Evolutionary conservation across 805 yeast species (phyloP).

Genomic region (Zygosaccharomyces siamensis): DNA sequence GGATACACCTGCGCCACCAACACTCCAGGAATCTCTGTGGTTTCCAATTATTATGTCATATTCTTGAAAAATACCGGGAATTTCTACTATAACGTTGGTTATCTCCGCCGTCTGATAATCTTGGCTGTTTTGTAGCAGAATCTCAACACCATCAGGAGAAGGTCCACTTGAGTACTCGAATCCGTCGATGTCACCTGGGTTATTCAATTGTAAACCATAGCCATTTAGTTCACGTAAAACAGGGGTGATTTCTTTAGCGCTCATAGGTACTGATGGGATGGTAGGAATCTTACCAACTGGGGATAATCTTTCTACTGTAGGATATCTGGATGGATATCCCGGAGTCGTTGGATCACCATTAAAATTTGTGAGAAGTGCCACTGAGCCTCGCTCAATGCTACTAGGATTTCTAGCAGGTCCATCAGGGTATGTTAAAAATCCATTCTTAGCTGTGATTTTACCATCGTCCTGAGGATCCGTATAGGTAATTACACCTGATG

Average conservation of each 20-base stretch:
- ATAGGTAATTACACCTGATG: slow-evolving; percentile 51
- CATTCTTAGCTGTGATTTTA: slow-evolving; percentile 49
- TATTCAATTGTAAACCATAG: slow-evolving; percentile 35
- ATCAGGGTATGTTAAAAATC: slow-evolving; percentile 52
- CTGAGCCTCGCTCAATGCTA: slow-evolving; percentile 59
- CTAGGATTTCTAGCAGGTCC: slow-evolving; percentile 64
- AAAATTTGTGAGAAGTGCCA: slow-evolving; percentile 49
- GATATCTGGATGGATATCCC: slow-evolving; percentile 53
- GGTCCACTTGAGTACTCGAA: slow-evolving; percentile 49
- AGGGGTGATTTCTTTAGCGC: slow-evolving; percentile 41
- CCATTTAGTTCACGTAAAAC: slow-evolving; percentile 38
- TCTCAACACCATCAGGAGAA: slow-evolving; percentile 24
- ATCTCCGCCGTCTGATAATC: slow-evolving; percentile 41
- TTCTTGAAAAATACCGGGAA: slow-evolving; percentile 50
- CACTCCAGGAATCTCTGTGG: slow-evolving; percentile 49
- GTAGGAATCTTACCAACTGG: slow-evolving; percentile 44
- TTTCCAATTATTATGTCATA: slow-evolving; percentile 54
- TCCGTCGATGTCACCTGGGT: slow-evolving; percentile 41
- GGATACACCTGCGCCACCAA: slow-evolving; percentile 49
- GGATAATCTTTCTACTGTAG: slow-evolving; percentile 37
- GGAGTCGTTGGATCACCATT: slow-evolving; percentile 83
- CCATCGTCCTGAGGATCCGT: slow-evolving; percentile 48
- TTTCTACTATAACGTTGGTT: slow-evolving; percentile 47
- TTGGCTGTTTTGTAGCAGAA: slow-evolving; percentile 42
- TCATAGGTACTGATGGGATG: slow-evolving; percentile 52